Base-by-base conservation (phyloP, 139 green algal genomes). In the Diplosphaera chodatii region DNA sequence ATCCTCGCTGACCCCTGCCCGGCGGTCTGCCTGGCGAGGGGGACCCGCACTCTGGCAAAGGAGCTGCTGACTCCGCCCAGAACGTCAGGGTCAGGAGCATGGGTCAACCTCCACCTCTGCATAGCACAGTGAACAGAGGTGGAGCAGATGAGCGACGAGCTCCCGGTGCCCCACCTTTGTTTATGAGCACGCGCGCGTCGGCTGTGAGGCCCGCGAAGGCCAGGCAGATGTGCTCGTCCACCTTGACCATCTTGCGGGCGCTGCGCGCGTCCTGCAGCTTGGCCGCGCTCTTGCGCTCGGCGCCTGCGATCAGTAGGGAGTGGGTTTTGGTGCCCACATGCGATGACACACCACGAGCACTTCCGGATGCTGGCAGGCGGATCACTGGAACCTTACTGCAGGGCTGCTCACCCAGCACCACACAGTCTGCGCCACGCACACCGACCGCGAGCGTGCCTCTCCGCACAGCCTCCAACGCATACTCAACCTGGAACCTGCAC, bases 191-290 rank as follows among this genome's bases (percentile, higher is more conserved):
- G 4, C 96, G 89, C 8, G 96, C 96, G 63, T 99, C 96, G 27
- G 96, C 96, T 32, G 90, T 97, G 13, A 99, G 88, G 1, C 96
- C 96, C 1, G 96, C 93, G 77, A 98, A 98, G 0, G 93, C 93
- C 27, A 99, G 83, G 82, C 89, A 96, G 69, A 99, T 94, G 77
- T 98, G 89, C 25, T 98, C 92, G 72, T 99, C 96, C 0, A 99
- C 74, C 66, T 90, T 87, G 3, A 96, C 89, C 34, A 99, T 98
- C 82, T 99, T 99, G 30, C 91, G 87, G 55, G 98, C 90, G 8
- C 94, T 98, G 55, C 93, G 81, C 3, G 85, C 80, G 63, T 97
- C 94, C 71, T 98, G 92, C 70, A 99, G 87, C 80, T 98, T 98
- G 13, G 94, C 95, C 22, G 91, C 87, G 6, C 89, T 85, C 80